A percentile compares a stretch with the other conserved stretches of the same genome.
Evolutionary conservation across 1,284 basidiomycete species (phyloP).

Genomic region (Moniliophthora roreri): DNA sequence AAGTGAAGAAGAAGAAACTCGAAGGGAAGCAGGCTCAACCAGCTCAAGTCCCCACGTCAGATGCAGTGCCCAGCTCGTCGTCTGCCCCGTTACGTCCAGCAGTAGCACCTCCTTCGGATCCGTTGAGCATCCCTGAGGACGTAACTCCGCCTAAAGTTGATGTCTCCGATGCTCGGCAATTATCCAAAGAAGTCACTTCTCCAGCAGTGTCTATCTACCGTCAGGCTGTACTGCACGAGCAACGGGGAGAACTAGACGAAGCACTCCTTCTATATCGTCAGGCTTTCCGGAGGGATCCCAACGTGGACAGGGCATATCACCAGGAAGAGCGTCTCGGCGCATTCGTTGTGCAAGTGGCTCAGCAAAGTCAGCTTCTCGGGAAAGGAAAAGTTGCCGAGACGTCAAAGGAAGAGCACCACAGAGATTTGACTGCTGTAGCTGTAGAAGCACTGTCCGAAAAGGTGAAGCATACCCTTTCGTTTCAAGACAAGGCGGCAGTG

Average conservation of each 20-base stretch:
- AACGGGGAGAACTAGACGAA: constrained; percentile 69
- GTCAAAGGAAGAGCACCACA: constrained; percentile 21
- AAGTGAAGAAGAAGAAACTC: not conserved
- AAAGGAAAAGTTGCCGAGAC: constrained; percentile 8
- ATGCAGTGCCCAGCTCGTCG: too few species aligned
- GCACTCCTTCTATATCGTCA: constrained; percentile 75
- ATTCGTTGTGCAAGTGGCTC: constrained; percentile 26
- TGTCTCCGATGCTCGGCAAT: constrained; percentile 10
- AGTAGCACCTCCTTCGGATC: too few species aligned
- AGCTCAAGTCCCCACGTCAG: not conserved
- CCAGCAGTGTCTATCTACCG: constrained; percentile 67
- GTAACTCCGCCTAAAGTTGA: not conserved
- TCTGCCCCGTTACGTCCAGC: too few species aligned
- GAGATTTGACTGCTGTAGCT: constrained; percentile 7
- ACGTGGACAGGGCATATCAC: constrained; percentile 66
- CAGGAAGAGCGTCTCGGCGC: constrained; percentile 49
- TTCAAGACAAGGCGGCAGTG: constrained; percentile 2
- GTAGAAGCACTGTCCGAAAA: constrained; percentile 11
- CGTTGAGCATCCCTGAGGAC: not conserved
- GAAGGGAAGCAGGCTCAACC: not conserved
- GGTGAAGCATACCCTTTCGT: constrained; percentile 8
- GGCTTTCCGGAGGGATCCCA: constrained; percentile 73
- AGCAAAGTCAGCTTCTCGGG: constrained; percentile 12
- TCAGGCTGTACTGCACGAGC: constrained; percentile 71
- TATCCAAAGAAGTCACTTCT: constrained; percentile 34